Conservation (phyloP, 2,329 filamentous ascomycete species). For the Penicillium sp. region DNA sequence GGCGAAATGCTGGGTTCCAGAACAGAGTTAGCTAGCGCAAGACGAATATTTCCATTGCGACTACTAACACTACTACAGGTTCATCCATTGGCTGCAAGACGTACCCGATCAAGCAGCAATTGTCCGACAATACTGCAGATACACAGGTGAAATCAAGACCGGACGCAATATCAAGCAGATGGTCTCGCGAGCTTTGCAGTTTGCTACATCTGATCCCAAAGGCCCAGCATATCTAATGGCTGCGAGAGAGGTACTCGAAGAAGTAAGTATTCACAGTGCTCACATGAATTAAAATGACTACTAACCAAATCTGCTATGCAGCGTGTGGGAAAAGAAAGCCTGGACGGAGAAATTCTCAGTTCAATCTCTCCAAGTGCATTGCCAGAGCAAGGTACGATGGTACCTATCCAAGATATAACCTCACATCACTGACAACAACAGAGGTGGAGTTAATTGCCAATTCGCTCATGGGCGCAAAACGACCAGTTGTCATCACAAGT, state of each 20-base stretch:
- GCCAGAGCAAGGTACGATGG: constrained; percentile 10
- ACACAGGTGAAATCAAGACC: constrained; percentile 75
- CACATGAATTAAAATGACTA: background rate
- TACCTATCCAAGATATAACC: background rate
- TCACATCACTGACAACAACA: background rate
- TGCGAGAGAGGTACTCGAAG: constrained; percentile 77
- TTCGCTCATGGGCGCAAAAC: constrained; percentile 44
- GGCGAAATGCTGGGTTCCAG: constrained; percentile 70
- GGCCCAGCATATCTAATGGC: constrained; percentile 78
- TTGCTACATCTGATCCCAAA: constrained; percentile 70
- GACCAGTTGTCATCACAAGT: constrained; percentile 51
- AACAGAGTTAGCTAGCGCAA: constrained; percentile 60
- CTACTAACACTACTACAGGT: constrained; percentile 5
- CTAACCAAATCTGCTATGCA: background rate
- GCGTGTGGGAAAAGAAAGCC: constrained; percentile 18
- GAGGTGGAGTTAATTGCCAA: constrained; percentile 41
- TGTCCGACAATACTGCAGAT: constrained; percentile 78
- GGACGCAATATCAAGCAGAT: constrained; percentile 82
- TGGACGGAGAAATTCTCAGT: constrained; percentile 14
- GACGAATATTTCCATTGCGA: background rate
- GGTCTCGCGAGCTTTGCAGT: constrained; percentile 77
- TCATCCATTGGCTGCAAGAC: constrained; percentile 78
- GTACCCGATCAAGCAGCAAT: constrained; percentile 76
- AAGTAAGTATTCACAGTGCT: constrained; percentile 57
- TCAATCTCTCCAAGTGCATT: constrained; percentile 14